These are phyloP conservation scores for Mycosphaerelloides madeirae DNA, from an alignment of 2,329 filamentous ascomycete genomes.

Conservation along the genomic window DNA sequence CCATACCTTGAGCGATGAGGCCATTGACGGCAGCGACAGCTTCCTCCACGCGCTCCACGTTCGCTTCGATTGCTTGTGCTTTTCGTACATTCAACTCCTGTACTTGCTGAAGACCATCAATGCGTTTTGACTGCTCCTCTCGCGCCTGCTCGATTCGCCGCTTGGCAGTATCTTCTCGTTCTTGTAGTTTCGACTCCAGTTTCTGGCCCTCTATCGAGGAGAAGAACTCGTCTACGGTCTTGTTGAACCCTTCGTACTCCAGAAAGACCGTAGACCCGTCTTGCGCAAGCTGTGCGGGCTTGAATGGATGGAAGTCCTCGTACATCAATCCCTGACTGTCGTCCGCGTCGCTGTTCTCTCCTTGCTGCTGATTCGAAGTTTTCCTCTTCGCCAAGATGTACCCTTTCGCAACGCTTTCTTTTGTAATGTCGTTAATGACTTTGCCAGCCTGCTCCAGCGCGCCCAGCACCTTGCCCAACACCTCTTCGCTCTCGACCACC, in stretches of 20 bases:
- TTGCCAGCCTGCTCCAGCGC: slow-evolving; percentile 66
- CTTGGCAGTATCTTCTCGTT: slow-evolving; percentile 75
- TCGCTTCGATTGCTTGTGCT: slow-evolving; percentile 84
- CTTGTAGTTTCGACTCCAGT: slow-evolving; percentile 74
- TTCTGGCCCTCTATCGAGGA: slow-evolving; percentile 94
- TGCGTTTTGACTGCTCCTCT: slow-evolving; percentile 75
- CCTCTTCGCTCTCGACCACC: slow-evolving; percentile 60
- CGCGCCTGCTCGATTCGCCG: slow-evolving; percentile 80
- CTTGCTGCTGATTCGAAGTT: slow-evolving; percentile 23
- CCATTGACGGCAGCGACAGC: slow-evolving; percentile 89
- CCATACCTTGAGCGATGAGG: slow-evolving; percentile 89
- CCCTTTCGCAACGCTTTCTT: slow-evolving; percentile 62
- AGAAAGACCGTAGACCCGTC: slow-evolving; percentile 64
- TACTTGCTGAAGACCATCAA: slow-evolving; percentile 75
- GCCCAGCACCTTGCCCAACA: slow-evolving; percentile 62
- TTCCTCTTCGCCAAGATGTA: slow-evolving; percentile 76
- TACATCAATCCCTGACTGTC: slow-evolving; percentile 60
- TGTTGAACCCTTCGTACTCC: slow-evolving; percentile 80
- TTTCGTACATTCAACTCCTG: slow-evolving; percentile 83
- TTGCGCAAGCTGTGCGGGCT: slow-evolving; percentile 71
- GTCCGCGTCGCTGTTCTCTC: slow-evolving; percentile 31
- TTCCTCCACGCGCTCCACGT: slow-evolving; percentile 85
- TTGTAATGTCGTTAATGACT: slow-evolving; percentile 65
- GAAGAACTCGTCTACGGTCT: slow-evolving; percentile 93
- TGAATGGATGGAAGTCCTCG: slow-evolving; percentile 92